Evolutionary conservation across 148 eudicot species (phyloP).

Genomic region (Camellia granthamiana): DNA sequence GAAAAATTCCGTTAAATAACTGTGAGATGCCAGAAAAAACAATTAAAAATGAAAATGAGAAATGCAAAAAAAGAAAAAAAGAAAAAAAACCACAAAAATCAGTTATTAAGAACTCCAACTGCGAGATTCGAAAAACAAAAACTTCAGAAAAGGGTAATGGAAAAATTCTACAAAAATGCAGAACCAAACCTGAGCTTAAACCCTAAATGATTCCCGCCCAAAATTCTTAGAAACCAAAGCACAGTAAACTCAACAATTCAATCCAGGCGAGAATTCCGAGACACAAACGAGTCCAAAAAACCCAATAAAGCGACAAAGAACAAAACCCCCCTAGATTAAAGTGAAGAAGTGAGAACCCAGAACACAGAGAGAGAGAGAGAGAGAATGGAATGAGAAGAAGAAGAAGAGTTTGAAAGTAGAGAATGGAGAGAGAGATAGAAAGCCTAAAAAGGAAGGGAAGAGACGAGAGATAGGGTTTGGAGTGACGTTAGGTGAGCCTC

Average conservation of each 20-base stretch:
- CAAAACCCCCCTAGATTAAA: too few relatives aligned
- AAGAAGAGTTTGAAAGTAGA: constrained; percentile 14
- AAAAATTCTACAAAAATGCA: neutral
- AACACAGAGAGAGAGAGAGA: constrained; percentile 6
- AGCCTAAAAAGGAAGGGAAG: constrained; percentile 9
- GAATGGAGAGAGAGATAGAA: constrained; percentile 18
- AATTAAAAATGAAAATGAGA: too few relatives aligned
- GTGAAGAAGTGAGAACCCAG: neutral
- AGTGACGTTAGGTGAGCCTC: constrained; percentile 20
- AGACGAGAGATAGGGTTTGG: constrained; percentile 19
- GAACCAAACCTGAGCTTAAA: constrained; percentile 26
- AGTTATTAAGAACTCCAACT: neutral
- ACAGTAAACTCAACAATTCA: neutral
- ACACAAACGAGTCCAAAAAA: neutral
- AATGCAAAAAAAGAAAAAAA: too few relatives aligned
- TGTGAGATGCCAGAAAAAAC: too few relatives aligned
- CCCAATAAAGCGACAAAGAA: neutral
- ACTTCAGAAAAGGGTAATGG: neutral
- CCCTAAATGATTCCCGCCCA: constrained; percentile 6
- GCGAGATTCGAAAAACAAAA: neutral
- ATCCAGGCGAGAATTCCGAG: neutral
- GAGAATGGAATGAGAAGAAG: constrained; percentile 1
- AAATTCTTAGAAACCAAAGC: neutral
- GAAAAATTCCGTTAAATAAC: neutral
- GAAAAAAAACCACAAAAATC: too few relatives aligned